These are phyloP conservation scores for Solanum arcanum DNA, from an alignment of 257 asterid species.

Conservation along the genomic window DNA sequence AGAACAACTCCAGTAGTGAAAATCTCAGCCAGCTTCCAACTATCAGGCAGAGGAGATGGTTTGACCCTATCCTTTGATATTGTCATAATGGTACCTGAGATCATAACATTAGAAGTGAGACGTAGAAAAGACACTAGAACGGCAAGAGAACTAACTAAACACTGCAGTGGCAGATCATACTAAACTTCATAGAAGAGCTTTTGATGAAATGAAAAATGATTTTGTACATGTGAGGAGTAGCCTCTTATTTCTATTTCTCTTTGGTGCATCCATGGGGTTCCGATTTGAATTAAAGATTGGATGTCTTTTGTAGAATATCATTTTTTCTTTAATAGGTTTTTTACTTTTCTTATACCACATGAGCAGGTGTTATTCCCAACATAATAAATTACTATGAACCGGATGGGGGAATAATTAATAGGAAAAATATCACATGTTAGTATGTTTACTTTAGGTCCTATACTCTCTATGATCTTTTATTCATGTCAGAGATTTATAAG, in stretches of 20 bases:
- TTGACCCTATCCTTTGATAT: slow-evolving; percentile 94
- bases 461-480: neutral
- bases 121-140: neutral
- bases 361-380: neutral
- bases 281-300: neutral
- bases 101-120: neutral
- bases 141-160: neutral
- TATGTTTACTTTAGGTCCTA: neutral
- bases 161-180: neutral
- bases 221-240: neutral
- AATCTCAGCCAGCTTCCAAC: slow-evolving; percentile 95
- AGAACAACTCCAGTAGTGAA: slow-evolving; percentile 86
- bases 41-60: slow-evolving; percentile 96
- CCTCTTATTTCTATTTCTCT: neutral
- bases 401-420: neutral
- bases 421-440: neutral
- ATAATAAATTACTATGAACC: neutral
- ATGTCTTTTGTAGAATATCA: neutral
- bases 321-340: neutral
- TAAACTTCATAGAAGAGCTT: neutral
- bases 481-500: neutral
- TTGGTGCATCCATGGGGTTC: neutral
- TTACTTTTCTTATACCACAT: neutral
- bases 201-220: neutral
- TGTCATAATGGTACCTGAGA: slow-evolving; percentile 94